Evolutionary conservation across 176 grass and related monocot genomes (phyloP).

Genomic region (Chrysopogon serrulatus): DNA sequence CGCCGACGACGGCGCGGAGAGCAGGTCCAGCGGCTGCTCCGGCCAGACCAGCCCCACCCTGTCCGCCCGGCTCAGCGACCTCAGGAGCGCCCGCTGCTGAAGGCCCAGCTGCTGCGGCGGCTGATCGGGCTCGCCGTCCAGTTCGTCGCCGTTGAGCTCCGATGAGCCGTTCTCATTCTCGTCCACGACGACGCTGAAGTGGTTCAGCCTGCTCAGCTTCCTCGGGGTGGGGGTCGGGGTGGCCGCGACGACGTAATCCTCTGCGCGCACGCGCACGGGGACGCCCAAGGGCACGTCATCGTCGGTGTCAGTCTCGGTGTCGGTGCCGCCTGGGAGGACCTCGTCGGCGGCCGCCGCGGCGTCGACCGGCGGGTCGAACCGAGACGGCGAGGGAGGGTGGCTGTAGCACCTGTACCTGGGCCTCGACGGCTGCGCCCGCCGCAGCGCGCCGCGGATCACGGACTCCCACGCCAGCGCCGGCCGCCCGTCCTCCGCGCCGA

Average conservation of each 20-base stretch:
- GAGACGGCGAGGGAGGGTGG: conserved; percentile 73
- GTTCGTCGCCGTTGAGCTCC: neutral
- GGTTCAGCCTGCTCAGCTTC: conserved; percentile 47
- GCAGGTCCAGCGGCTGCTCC: conserved; percentile 76
- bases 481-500: conserved; percentile 66
- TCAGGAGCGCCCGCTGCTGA: conserved; percentile 43
- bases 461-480: conserved; percentile 77
- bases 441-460: conserved; percentile 63
- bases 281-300: conserved; percentile 49
- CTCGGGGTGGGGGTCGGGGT: too few species aligned
- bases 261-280: neutral
- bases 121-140: neutral
- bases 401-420: conserved; percentile 60
- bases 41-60: conserved; percentile 80
- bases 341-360: conserved; percentile 27
- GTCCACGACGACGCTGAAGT: conserved; percentile 31
- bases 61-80: conserved; percentile 64
- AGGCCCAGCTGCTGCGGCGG: neutral
- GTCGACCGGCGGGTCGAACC: conserved; percentile 39
- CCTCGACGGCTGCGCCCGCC: conserved; percentile 32
- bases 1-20: conserved; percentile 22
- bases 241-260: neutral
- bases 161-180: neutral
- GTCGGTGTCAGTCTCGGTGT: conserved; percentile 47
- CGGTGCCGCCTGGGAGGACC: conserved; percentile 31